Evolutionary conservation across 768 basidiomycete species (phyloP).

Genomic region (Sarcomyxa edulis): DNA sequence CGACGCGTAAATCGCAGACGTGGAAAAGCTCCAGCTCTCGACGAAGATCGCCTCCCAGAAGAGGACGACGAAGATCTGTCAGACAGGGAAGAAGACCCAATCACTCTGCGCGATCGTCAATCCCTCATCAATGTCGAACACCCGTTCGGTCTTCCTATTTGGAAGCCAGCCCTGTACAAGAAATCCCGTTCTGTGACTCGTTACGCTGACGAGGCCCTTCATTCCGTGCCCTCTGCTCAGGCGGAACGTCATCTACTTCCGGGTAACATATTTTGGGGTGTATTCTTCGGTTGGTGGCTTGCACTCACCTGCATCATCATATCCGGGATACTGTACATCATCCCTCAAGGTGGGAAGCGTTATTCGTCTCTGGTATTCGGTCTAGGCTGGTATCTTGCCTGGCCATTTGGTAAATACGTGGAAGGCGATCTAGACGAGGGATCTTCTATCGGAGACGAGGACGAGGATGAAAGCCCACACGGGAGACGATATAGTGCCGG

Average conservation of each 20-base stretch:
- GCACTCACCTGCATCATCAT: slow-evolving; percentile 63
- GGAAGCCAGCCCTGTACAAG: slow-evolving; percentile 99
- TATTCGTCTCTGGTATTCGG: slow-evolving; percentile 88
- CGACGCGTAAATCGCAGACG: slow-evolving; percentile 18
- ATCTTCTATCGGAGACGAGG: slow-evolving; percentile 32
- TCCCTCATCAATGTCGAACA: slow-evolving; percentile 99
- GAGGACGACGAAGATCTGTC: slow-evolving; percentile 36
- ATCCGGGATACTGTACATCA: slow-evolving; percentile 60
- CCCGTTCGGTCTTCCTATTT: slow-evolving; percentile 97
- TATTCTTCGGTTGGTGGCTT: slow-evolving; percentile 94
- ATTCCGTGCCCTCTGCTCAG: slow-evolving; percentile 87
- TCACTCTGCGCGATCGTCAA: slow-evolving; percentile 92
- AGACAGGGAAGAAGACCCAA: slow-evolving; percentile 68
- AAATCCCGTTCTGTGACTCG: slow-evolving; percentile 96
- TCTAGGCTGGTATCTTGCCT: slow-evolving; percentile 91
- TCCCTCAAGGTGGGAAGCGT: slow-evolving; percentile 77
- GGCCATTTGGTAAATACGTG: slow-evolving; percentile 99
- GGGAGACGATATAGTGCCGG: slow-evolving; percentile 24
- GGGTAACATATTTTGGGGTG: slow-evolving; percentile 90
- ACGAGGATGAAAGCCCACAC: slow-evolving; percentile 24
- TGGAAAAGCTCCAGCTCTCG: slow-evolving; percentile 39
- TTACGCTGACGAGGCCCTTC: slow-evolving; percentile 91
- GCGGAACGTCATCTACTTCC: slow-evolving; percentile 90
- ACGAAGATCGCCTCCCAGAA: slow-evolving; percentile 25
- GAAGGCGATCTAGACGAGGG: slow-evolving; percentile 63